A percentile compares a stretch with the other conserved stretches of the same genome.
phyloP scores from a whole-genome alignment of 2,329 filamentous ascomycete species.

The Hypoxylon sp. region DNA sequence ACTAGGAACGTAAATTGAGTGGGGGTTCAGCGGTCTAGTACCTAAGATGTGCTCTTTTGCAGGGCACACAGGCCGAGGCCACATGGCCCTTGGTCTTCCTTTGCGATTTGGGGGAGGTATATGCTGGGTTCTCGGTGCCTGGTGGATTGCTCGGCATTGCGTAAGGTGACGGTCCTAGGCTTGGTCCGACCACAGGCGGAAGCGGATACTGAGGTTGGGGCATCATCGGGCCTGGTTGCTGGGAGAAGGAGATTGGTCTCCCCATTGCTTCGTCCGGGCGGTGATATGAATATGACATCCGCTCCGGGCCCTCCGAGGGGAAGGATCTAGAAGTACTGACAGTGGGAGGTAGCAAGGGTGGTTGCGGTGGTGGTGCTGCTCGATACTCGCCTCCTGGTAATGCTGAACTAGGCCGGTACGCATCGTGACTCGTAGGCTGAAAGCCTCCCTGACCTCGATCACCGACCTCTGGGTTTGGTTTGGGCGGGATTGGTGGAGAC shows the following conservation, averaged over 20 bases:
- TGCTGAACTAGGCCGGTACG: constrained; percentile 54
- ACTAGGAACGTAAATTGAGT: constrained; percentile 8
- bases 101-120: constrained; percentile 67
- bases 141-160: constrained; percentile 47
- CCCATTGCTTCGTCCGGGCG: constrained; percentile 50
- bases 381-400: constrained; percentile 50
- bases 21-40: constrained; percentile 46
- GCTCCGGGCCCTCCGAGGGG: constrained; percentile 50
- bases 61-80: constrained; percentile 84
- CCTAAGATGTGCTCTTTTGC: constrained; percentile 83
- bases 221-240: constrained; percentile 45
- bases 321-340: constrained; percentile 48
- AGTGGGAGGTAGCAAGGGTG: constrained; percentile 39
- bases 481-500: constrained; percentile 69
- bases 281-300: constrained; percentile 52
- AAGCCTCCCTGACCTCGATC: constrained; percentile 62
- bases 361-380: constrained; percentile 46
- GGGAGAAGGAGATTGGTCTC: constrained; percentile 47
- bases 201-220: constrained; percentile 50
- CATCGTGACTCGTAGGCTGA: constrained; percentile 58
- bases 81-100: constrained; percentile 82
- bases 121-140: constrained; percentile 56
- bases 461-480: constrained; percentile 65
- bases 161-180: constrained; percentile 42
- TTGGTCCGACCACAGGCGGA: constrained; percentile 47